phyloP scores from a whole-genome alignment of 2,329 filamentous ascomycete genomes.

The Fusarium penzigii region DNA sequence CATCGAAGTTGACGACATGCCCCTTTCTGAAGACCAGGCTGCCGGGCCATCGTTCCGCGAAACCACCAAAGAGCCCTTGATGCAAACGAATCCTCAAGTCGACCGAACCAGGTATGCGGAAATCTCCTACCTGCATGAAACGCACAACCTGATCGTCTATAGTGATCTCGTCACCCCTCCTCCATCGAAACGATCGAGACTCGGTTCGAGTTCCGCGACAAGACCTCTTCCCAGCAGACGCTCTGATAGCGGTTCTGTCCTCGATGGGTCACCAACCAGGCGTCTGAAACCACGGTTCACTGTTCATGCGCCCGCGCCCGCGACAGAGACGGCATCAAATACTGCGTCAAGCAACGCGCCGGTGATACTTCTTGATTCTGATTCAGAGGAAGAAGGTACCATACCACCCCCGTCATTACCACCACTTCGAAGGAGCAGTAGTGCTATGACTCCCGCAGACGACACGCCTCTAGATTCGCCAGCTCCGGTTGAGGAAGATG shows the following conservation, averaged over 20 bases:
- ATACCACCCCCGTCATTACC: neutral
- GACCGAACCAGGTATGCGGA: constrained; percentile 24
- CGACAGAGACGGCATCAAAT: constrained; percentile 2
- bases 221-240: constrained; percentile 15
- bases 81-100: constrained; percentile 3
- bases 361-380: constrained; percentile 37
- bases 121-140: neutral
- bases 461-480: constrained; percentile 5
- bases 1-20: neutral
- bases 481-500: constrained; percentile 36
- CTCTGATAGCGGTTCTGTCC: constrained; percentile 10
- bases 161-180: constrained; percentile 40
- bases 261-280: constrained; percentile 25
- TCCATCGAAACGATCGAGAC: constrained; percentile 40
- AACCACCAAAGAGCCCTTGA: constrained; percentile 11
- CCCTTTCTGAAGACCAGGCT: neutral
- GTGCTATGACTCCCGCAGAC: constrained; percentile 16
- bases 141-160: constrained; percentile 11
- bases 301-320: constrained; percentile 2
- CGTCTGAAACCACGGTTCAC: constrained; percentile 9
- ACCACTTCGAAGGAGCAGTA: neutral
- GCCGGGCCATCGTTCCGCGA: neutral
- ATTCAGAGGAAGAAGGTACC: constrained; percentile 27
- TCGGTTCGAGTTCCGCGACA: constrained; percentile 22
- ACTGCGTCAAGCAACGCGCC: constrained; percentile 8